Percentiles rank a stretch among this genome's conserved stretches.
These are phyloP conservation scores for Colletotrichum phormii DNA, from an alignment of 2,329 filamentous ascomycete species.

Conservation along the genomic window DNA sequence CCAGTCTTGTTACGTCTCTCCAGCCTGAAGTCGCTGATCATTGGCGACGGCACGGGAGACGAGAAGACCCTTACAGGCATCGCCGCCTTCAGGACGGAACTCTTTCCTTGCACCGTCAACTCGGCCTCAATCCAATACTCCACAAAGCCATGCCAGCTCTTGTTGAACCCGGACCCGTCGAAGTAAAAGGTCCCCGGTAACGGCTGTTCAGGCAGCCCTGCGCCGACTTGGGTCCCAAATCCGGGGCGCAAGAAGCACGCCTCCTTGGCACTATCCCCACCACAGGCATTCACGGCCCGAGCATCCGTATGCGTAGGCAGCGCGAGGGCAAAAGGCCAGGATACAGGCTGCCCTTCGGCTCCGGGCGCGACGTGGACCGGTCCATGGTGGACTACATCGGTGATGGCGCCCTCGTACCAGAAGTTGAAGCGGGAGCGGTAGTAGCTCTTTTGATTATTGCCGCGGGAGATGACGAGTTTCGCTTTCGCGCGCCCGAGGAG, in stretches of 20 bases:
- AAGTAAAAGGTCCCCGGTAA: constrained; percentile 38
- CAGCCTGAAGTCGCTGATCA: constrained; percentile 37
- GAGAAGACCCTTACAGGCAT: constrained; percentile 41
- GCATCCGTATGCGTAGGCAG: constrained; percentile 40
- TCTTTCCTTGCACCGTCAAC: constrained; percentile 37
- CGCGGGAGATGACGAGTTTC: constrained; percentile 38
- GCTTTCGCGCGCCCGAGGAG: constrained; percentile 44
- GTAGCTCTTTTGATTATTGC: constrained; percentile 27
- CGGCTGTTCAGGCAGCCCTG: constrained; percentile 16
- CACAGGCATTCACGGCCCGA: background rate
- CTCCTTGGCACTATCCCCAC: background rate
- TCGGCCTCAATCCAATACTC: constrained; percentile 50
- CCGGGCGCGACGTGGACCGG: constrained; percentile 42
- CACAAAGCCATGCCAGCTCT: constrained; percentile 43
- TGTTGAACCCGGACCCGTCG: constrained; percentile 1
- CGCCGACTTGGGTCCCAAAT: background rate
- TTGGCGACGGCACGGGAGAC: constrained; percentile 23
- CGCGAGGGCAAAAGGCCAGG: constrained; percentile 45
- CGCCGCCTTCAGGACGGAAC: constrained; percentile 20
- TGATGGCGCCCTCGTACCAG: constrained; percentile 33
- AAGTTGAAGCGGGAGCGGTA: constrained; percentile 43
- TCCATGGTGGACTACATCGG: constrained; percentile 39
- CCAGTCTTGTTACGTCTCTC: background rate
- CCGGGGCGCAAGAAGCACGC: constrained; percentile 37
- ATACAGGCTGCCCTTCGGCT: background rate